Evolutionary conservation across 352 stramenopile species (phyloP).

Genomic region (Phytophthora fragariaefolia): DNA sequence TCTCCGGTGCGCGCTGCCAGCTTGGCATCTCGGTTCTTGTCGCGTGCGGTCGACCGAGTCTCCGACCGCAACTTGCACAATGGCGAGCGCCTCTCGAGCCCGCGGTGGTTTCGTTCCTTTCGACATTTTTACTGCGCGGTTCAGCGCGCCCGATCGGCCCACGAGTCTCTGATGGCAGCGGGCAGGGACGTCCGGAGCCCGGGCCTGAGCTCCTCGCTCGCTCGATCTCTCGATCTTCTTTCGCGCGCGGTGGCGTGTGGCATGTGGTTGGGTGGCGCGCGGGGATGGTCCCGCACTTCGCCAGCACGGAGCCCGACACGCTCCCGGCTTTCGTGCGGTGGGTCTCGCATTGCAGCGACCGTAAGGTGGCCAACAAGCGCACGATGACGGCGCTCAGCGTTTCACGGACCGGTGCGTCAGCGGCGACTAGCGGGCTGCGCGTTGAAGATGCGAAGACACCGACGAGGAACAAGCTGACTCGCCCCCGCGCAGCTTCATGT

Average conservation of each 20-base stretch:
- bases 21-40: too few species aligned
- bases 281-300: conserved; percentile 26
- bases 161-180: conserved; percentile 3
- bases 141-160: conserved; percentile 22
- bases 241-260: conserved; percentile 11
- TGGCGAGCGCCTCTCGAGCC: conserved; percentile 19
- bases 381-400: conserved; percentile 7
- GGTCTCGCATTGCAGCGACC: neutral
- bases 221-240: conserved; percentile 30
- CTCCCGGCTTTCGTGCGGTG: too few species aligned
- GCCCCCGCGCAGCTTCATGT: too few species aligned
- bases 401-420: conserved; percentile 7
- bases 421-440: too few species aligned
- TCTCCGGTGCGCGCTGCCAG: neutral
- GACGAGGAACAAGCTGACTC: neutral
- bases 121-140: conserved; percentile 30
- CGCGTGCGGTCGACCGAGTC: conserved; percentile 9
- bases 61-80: conserved; percentile 36
- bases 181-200: conserved; percentile 17
- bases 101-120: conserved; percentile 37
- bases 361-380: neutral
- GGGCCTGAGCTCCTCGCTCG: conserved; percentile 1
- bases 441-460: neutral
- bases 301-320: neutral
- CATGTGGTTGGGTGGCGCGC: conserved; percentile 9